These are phyloP conservation scores for Piedraia hortae DNA, from an alignment of 2,329 filamentous ascomycete genomes.

Conservation along the genomic window DNA sequence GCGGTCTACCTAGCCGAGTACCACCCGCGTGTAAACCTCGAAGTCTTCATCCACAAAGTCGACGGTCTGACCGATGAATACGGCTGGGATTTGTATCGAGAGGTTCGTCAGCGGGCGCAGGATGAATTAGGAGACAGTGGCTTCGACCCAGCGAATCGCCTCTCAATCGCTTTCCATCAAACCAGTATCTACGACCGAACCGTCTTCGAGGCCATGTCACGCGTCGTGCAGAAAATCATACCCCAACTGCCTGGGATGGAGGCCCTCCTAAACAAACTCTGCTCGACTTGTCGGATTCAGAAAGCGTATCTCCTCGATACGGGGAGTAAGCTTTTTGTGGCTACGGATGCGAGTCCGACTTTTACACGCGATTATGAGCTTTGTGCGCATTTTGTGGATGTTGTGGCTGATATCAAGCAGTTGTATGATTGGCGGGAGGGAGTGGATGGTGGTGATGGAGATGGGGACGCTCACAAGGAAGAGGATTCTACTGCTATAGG, in stretches of 20 bases:
- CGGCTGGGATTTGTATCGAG: constrained; percentile 81
- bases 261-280: constrained; percentile 77
- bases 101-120: constrained; percentile 87
- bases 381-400: constrained; percentile 94
- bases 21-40: constrained; percentile 84
- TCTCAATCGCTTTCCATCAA: constrained; percentile 78
- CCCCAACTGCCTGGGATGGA: constrained; percentile 81
- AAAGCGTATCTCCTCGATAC: constrained; percentile 98
- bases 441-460: not conserved
- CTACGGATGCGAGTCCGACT: constrained; percentile 74
- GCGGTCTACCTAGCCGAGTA: constrained; percentile 69
- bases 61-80: constrained; percentile 95
- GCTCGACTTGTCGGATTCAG: constrained; percentile 79
- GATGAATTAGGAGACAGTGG: constrained; percentile 85
- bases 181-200: constrained; percentile 97
- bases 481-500: constrained; percentile 9
- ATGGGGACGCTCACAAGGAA: constrained; percentile 1
- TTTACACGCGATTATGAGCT: constrained; percentile 95
- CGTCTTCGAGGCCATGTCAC: constrained; percentile 94
- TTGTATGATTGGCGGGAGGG: constrained; percentile 51
- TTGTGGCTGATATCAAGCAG: constrained; percentile 89
- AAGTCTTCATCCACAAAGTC: constrained; percentile 97
- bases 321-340: constrained; percentile 93
- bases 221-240: constrained; percentile 93
- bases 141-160: constrained; percentile 81